phyloP scores from a whole-genome alignment of 441 rosid genomes.

The Croton laevigatus region DNA sequence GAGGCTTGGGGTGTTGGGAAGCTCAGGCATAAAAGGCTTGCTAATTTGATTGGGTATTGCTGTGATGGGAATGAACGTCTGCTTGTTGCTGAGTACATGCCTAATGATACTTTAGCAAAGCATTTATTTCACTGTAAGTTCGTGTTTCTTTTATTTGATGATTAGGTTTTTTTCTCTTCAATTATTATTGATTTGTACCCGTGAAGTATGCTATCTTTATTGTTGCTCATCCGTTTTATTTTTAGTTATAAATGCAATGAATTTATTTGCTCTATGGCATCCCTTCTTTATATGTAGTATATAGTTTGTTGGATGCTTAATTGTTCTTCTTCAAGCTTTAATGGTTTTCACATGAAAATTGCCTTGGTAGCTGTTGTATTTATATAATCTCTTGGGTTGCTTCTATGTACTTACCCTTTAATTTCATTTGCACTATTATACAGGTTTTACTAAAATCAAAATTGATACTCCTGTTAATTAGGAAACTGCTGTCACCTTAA shows the following conservation, averaged over 20 bases:
- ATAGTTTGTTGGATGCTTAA: constrained; percentile 5
- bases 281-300: not conserved
- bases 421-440: not conserved
- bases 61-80: constrained; percentile 82
- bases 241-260: constrained; percentile 12
- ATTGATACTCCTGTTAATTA: not conserved
- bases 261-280: not conserved
- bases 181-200: constrained; percentile 6
- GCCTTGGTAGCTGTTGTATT: not conserved
- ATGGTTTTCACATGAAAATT: not conserved
- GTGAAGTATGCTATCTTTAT: not conserved
- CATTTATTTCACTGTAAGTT: constrained; percentile 73
- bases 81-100: constrained; percentile 85
- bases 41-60: constrained; percentile 86
- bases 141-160: not conserved
- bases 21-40: constrained; percentile 67
- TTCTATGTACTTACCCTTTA: not conserved
- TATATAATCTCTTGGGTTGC: not conserved
- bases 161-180: not conserved
- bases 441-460: not conserved
- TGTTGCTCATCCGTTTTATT: not conserved
- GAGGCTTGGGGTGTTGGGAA: constrained; percentile 77
- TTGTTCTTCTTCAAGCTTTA: not conserved
- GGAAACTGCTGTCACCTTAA: not conserved
- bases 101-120: constrained; percentile 82